These are phyloP conservation scores for Lepidium africanum DNA, from an alignment of 345 rosid genomes.

Conservation along the genomic window DNA sequence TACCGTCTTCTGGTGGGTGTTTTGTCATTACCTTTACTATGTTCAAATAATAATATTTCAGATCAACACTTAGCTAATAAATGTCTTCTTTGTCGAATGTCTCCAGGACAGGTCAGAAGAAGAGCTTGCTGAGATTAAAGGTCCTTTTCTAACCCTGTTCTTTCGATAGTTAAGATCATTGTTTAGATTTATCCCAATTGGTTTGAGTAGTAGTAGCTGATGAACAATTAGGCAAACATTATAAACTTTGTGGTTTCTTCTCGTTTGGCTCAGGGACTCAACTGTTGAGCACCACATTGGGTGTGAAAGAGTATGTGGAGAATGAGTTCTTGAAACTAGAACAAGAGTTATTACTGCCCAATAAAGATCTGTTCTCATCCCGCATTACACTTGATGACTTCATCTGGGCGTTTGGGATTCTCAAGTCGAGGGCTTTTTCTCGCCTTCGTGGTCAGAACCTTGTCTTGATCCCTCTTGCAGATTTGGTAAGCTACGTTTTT, in stretches of 20 bases:
- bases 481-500: constrained; percentile 46
- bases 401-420: constrained; percentile 87
- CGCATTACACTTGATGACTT: constrained; percentile 58
- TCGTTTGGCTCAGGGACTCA: constrained; percentile 54
- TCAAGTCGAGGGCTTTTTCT: constrained; percentile 82
- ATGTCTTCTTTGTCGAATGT: constrained; percentile 36
- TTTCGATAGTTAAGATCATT: background rate
- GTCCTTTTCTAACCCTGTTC: constrained; percentile 25
- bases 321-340: constrained; percentile 54
- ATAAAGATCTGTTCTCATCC: constrained; percentile 60
- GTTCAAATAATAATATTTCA: background rate
- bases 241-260: background rate
- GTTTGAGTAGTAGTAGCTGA: background rate
- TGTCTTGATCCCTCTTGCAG: constrained; percentile 83
- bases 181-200: background rate
- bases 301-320: constrained; percentile 58
- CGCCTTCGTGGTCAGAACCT: constrained; percentile 85
- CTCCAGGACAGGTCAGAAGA: constrained; percentile 98
- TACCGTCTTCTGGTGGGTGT: constrained; percentile 77
- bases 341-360: constrained; percentile 54
- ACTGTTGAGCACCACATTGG: constrained; percentile 61
- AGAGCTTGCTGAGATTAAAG: constrained; percentile 88
- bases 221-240: background rate
- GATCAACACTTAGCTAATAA: background rate
- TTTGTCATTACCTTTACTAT: constrained; percentile 3